These are phyloP conservation scores for Chaetothyriales sp. DNA, from an alignment of 2,329 filamentous ascomycete genomes.

Conservation along the genomic window DNA sequence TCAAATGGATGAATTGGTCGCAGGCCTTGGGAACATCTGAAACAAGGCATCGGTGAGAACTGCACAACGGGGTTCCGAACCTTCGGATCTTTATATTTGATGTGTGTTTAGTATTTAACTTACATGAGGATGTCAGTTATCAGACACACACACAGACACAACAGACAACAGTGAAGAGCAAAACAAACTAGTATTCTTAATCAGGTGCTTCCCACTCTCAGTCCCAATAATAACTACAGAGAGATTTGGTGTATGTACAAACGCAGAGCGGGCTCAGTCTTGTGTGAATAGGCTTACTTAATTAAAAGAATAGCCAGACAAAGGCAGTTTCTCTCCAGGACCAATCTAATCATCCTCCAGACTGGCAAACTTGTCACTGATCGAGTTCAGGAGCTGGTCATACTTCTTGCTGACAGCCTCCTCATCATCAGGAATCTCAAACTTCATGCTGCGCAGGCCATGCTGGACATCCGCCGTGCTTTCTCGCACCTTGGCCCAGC, in stretches of 20 bases:
- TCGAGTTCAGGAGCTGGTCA: constrained; percentile 74
- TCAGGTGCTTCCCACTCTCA: neutral
- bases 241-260: neutral
- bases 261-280: too few species aligned
- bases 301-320: too few species aligned
- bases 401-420: constrained; percentile 79
- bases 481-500: constrained; percentile 85
- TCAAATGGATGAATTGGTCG: neutral
- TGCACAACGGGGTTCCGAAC: too few species aligned
- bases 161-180: too few species aligned
- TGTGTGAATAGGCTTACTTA: too few species aligned
- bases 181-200: too few species aligned
- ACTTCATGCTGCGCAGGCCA: constrained; percentile 83
- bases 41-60: too few species aligned
- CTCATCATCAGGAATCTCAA: constrained; percentile 78
- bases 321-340: neutral
- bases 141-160: too few species aligned
- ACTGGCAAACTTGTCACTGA: constrained; percentile 95
- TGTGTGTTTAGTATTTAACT: too few species aligned
- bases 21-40: neutral
- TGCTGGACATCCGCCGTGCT: constrained; percentile 74
- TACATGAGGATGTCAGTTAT: too few species aligned
- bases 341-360: constrained; percentile 73
- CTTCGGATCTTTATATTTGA: too few species aligned
- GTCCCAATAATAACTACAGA: neutral